A percentile compares a stretch with the other conserved stretches of the same genome.
These are phyloP conservation scores for Coprinellus aureogranulatus DNA, from an alignment of 768 basidiomycete species.

Conservation along the genomic window DNA sequence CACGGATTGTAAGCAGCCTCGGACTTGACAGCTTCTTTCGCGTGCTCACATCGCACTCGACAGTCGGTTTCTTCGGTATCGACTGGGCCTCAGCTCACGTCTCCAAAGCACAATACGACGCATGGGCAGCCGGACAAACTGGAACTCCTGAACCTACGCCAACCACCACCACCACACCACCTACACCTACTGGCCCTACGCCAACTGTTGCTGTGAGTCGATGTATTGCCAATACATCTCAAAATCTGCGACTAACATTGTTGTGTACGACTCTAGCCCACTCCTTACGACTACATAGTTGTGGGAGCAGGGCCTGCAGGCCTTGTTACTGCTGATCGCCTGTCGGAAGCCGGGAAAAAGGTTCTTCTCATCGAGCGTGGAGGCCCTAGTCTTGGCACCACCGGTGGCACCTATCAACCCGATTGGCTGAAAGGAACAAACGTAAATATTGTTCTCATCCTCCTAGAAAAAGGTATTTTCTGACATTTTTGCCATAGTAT, in stretches of 20 bases:
- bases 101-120: conserved; percentile 41
- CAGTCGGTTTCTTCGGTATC: conserved; percentile 61
- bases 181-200: conserved; percentile 16
- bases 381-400: conserved; percentile 57
- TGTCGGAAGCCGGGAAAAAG: conserved; percentile 61
- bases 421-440: conserved; percentile 47
- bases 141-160: conserved; percentile 35
- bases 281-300: conserved; percentile 52
- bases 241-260: no score
- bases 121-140: conserved; percentile 49
- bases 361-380: conserved; percentile 63
- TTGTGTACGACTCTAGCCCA: no score
- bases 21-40: not conserved
- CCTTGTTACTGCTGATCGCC: conserved; percentile 55
- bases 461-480: not conserved
- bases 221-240: not conserved
- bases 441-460: conserved; percentile 24
- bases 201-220: conserved; percentile 28
- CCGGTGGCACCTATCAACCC: conserved; percentile 57
- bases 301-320: conserved; percentile 62
- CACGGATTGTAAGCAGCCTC: conserved; percentile 47
- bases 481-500: conserved; percentile 31
- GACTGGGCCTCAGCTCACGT: conserved; percentile 48
- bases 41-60: not conserved
- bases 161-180: conserved; percentile 33